A percentile compares a stretch with the other conserved stretches of the same genome.
These are phyloP conservation scores for Trametes elegans DNA, from an alignment of 768 basidiomycete species.

Conservation along the genomic window DNA sequence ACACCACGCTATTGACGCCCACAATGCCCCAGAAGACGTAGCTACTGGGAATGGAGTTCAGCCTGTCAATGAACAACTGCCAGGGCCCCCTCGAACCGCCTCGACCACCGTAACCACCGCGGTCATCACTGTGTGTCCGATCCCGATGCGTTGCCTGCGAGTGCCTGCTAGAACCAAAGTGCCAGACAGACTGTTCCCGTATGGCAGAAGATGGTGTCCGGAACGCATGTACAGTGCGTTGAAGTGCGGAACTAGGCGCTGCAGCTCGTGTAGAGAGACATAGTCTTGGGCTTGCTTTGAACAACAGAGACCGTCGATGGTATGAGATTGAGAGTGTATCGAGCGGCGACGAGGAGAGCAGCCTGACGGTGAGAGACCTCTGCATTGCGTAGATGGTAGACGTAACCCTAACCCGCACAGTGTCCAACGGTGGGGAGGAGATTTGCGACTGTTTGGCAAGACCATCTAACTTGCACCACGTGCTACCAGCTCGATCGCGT, in stretches of 20 bases:
- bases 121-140: background rate
- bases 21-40: slow-evolving; percentile 63
- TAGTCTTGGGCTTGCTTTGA: background rate
- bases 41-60: slow-evolving; percentile 54
- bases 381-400: background rate
- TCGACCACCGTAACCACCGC: background rate
- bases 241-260: background rate
- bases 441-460: background rate
- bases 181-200: slow-evolving; percentile 7
- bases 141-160: slow-evolving; percentile 24
- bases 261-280: background rate
- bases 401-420: background rate
- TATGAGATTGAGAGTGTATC: background rate
- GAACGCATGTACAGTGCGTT: background rate
- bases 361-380: too few relatives aligned
- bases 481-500: background rate
- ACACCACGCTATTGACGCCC: slow-evolving; percentile 60
- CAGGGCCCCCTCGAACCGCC: slow-evolving; percentile 8
- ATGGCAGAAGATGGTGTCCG: background rate
- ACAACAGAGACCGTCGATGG: background rate
- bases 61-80: slow-evolving; percentile 25
- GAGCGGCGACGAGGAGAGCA: slow-evolving; percentile 3
- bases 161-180: slow-evolving; percentile 18
- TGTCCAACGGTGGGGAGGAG: background rate
- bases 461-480: background rate